These are phyloP conservation scores for Hygrophila difformis DNA, from an alignment of 257 asterid genomes.

Conservation along the genomic window DNA sequence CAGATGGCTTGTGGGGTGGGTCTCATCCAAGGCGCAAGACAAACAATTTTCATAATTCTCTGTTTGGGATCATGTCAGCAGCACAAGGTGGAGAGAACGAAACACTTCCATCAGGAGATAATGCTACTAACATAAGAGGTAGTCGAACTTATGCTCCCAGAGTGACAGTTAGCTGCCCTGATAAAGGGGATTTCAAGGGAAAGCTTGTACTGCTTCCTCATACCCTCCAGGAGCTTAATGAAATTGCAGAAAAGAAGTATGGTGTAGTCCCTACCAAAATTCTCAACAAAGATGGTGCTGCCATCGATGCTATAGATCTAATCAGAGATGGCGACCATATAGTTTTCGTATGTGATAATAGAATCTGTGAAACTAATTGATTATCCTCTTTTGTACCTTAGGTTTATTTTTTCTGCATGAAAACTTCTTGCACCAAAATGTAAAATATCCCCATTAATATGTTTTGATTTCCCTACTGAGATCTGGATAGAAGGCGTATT, in stretches of 20 bases:
- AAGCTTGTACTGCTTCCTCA: slow-evolving; percentile 48
- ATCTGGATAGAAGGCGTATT: neutral
- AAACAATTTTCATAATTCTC: slow-evolving; percentile 40
- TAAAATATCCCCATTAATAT: slow-evolving; percentile 5
- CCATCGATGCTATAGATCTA: slow-evolving; percentile 36
- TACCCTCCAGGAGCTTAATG: slow-evolving; percentile 41
- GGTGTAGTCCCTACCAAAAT: slow-evolving; percentile 31
- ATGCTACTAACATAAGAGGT: neutral
- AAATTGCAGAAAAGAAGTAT: slow-evolving; percentile 37
- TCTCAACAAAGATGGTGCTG: slow-evolving; percentile 42
- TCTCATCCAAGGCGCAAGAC: slow-evolving; percentile 33
- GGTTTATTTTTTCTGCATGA: neutral
- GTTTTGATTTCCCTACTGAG: neutral
- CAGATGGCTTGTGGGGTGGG: slow-evolving; percentile 9
- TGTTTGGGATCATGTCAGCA: slow-evolving; percentile 64
- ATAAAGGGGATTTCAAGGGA: slow-evolving; percentile 35
- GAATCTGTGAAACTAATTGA: slow-evolving; percentile 10
- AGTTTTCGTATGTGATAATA: slow-evolving; percentile 31
- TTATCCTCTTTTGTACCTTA: neutral
- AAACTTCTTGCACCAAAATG: slow-evolving; percentile 14
- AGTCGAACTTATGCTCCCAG: slow-evolving; percentile 21
- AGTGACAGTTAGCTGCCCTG: slow-evolving; percentile 53
- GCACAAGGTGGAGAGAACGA: slow-evolving; percentile 17
- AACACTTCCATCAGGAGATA: neutral
- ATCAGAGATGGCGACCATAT: slow-evolving; percentile 68